A percentile compares a stretch with the other conserved stretches of the same genome.
Conservation (phyloP, 331 rosid genomes). For the Telfairia occidentalis region DNA sequence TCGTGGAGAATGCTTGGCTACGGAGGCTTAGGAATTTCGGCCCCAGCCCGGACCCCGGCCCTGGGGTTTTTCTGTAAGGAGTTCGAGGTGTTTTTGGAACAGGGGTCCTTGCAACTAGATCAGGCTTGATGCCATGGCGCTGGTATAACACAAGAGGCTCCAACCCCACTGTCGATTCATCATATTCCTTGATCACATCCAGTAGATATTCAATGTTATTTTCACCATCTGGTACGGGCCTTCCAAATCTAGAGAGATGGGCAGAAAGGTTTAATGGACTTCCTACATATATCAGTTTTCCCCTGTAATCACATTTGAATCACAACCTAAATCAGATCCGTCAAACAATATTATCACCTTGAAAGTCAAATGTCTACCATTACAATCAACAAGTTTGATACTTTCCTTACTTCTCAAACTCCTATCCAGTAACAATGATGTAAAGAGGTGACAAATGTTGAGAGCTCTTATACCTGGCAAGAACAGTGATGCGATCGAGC, state of each 20-base stretch:
- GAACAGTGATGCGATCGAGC: conserved; percentile 61
- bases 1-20: conserved; percentile 43
- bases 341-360: background rate
- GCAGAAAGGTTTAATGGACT: conserved; percentile 42
- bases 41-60: conserved; percentile 27
- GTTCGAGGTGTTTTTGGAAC: conserved; percentile 34
- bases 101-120: conserved; percentile 43
- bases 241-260: conserved; percentile 64
- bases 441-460: background rate
- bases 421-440: background rate
- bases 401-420: background rate
- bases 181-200: conserved; percentile 73
- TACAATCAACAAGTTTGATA: background rate
- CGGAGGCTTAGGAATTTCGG: conserved; percentile 40
- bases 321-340: background rate
- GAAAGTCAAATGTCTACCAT: background rate
- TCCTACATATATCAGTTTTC: conserved; percentile 67
- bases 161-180: conserved; percentile 66
- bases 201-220: conserved; percentile 61
- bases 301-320: conserved; percentile 34
- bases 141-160: conserved; percentile 67
- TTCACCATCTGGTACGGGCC: conserved; percentile 75
- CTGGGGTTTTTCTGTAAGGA: conserved; percentile 25
- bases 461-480: conserved; percentile 51
- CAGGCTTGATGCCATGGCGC: conserved; percentile 55